Conservation (phyloP, 805 yeast species). For the Schizosaccharomyces pombe region ASM294v3 CU329670.1:3319001-3319500, state of each 20-base stretch:
- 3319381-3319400: conserved; percentile 98
- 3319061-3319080: too few species aligned
- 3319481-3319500: conserved; percentile 77
- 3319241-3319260: conserved; percentile 3
- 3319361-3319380: conserved; percentile 96
- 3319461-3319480: conserved; percentile 98
- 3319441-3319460: conserved; percentile 99
- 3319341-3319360: conserved; percentile 99
- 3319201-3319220: not conserved
- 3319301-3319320: conserved; percentile 93
- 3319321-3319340: conserved; percentile 93
- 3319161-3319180: not conserved
- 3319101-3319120: not conserved
- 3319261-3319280: conserved; percentile 91
- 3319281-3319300: conserved; percentile 99
- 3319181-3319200: not conserved
- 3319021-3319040: too few species aligned
- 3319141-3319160: too few species aligned
- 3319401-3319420: conserved; percentile 96
- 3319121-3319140: too few species aligned
- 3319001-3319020: too few species aligned
- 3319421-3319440: conserved; percentile 99
- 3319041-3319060: too few species aligned
- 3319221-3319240: not conserved
- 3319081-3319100: too few species aligned